Evolutionary conservation across 1,284 basidiomycete genomes (phyloP).

Genomic region (Heterobasidion irregulare): DNA sequence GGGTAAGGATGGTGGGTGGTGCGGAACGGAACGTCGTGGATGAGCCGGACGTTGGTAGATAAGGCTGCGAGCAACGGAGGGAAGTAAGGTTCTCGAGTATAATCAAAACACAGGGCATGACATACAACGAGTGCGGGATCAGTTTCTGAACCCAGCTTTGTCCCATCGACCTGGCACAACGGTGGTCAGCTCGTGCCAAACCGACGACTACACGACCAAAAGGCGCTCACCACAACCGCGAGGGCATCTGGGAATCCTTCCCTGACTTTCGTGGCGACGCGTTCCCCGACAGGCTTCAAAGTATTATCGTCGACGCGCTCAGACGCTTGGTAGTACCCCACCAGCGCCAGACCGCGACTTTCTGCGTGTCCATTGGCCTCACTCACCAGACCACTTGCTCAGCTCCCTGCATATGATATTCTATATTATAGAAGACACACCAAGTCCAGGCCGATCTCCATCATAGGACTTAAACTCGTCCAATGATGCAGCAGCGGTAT

Average conservation of each 20-base stretch:
- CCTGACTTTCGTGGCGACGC: constrained; percentile 43
- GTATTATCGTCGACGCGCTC: constrained; percentile 49
- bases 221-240: constrained; percentile 52
- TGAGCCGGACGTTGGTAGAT: constrained; percentile 24
- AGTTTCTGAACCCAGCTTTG: constrained; percentile 38
- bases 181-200: background rate
- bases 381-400: background rate
- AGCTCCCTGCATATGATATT: background rate
- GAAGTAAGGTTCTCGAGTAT: constrained; percentile 3
- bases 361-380: constrained; percentile 53
- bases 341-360: constrained; percentile 36
- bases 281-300: constrained; percentile 57
- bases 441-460: constrained; percentile 71
- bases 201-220: constrained; percentile 2
- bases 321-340: constrained; percentile 70
- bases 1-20: constrained; percentile 36
- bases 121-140: constrained; percentile 46
- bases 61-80: constrained; percentile 29
- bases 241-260: constrained; percentile 45
- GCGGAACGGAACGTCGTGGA: constrained; percentile 33
- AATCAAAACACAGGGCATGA: constrained; percentile 4
- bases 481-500: constrained; percentile 74
- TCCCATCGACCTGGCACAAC: constrained; percentile 46
- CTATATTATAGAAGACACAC: constrained; percentile 28
- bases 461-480: constrained; percentile 72